Percentiles rank a stretch among this genome's conserved stretches.
Evolutionary conservation across 2,329 filamentous ascomycete genomes (phyloP).

Genomic region (Fusarium drepaniforme): DNA sequence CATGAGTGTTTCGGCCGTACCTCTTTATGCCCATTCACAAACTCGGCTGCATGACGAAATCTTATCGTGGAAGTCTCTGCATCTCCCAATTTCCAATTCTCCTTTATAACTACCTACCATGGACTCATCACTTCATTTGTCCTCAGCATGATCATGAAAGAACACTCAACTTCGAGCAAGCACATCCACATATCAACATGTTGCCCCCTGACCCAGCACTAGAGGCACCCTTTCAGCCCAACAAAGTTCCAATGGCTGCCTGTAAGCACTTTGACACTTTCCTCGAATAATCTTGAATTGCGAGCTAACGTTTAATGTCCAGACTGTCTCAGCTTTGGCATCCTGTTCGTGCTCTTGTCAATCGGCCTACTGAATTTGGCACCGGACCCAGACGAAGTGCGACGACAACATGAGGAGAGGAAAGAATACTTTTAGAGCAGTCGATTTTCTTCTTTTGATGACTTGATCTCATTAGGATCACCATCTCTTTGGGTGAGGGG

Average conservation of each 20-base stretch:
- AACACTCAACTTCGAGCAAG: not conserved
- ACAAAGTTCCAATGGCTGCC: not conserved
- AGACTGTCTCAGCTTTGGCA: not conserved
- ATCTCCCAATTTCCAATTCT: not conserved
- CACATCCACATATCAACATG: not conserved
- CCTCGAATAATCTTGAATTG: too few relatives aligned
- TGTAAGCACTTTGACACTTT: not conserved
- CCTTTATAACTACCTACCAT: not conserved
- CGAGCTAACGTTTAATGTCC: not conserved
- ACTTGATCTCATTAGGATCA: not conserved
- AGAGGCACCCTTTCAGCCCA: not conserved
- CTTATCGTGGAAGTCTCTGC: not conserved
- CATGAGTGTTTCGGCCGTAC: not conserved
- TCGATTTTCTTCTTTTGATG: not conserved
- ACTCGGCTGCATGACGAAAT: not conserved
- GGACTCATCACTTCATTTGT: not conserved
- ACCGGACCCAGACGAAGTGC: not conserved
- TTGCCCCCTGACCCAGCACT: not conserved
- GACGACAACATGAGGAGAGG: not conserved
- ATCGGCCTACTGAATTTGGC: not conserved
- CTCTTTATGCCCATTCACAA: not conserved
- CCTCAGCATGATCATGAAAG: not conserved
- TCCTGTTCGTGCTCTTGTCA: not conserved
- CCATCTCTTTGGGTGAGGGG: not conserved
- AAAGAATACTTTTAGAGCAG: not conserved